Percentiles rank a stretch among this genome's conserved stretches.
phyloP scores from a whole-genome alignment of 345 rosid species.

The Syzygium oleosum region DNA sequence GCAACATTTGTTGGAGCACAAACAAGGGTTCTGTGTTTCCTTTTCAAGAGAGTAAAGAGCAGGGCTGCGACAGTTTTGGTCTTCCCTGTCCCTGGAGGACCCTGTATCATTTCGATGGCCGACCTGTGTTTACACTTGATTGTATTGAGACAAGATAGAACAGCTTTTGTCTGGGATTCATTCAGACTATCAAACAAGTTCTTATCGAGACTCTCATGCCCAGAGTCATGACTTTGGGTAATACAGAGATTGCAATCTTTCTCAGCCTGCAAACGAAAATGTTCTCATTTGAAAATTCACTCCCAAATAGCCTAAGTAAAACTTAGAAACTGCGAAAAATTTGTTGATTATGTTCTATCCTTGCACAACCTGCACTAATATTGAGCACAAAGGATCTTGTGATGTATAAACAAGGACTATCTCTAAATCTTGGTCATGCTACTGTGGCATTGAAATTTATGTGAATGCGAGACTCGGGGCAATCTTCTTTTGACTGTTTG shows the following conservation, averaged over 20 bases:
- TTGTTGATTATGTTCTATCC: not conserved
- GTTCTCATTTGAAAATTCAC: not conserved
- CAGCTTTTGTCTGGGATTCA: conserved; percentile 6
- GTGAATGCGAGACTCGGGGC: not conserved
- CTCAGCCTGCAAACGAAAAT: not conserved
- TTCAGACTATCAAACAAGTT: not conserved
- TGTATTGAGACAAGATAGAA: conserved; percentile 1
- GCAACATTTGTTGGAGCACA: conserved; percentile 20
- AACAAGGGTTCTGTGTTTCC: conserved; percentile 11
- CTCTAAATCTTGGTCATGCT: not conserved
- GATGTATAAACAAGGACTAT: not conserved
- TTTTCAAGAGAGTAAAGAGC: conserved; percentile 3
- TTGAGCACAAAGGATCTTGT: not conserved
- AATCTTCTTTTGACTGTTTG: not conserved
- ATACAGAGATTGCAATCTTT: not conserved
- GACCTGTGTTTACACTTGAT: not conserved
- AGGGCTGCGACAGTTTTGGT: conserved; percentile 7
- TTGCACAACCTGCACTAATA: not conserved
- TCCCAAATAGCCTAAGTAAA: not conserved
- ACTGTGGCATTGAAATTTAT: not conserved
- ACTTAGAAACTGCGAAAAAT: not conserved
- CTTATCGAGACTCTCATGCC: not conserved
- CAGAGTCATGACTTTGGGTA: not conserved
- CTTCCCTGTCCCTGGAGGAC: conserved; percentile 24
- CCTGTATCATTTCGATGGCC: conserved; percentile 11